Percentiles rank a stretch among this genome's conserved stretches.
Evolutionary conservation across 345 rosid species (phyloP).

Genomic region (Nephelium lappaceum): DNA sequence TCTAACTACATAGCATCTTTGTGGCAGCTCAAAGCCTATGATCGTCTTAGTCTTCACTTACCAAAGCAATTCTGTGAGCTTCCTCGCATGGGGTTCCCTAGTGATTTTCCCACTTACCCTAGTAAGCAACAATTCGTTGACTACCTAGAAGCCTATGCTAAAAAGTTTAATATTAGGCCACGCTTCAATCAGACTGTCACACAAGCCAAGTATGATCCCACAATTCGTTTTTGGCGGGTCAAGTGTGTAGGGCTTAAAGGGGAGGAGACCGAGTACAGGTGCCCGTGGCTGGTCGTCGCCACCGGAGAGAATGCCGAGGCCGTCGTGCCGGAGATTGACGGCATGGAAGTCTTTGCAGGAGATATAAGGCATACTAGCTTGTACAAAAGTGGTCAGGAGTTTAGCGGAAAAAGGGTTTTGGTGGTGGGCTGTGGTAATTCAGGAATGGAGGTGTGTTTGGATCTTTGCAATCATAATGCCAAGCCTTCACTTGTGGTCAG

Average conservation of each 20-base stretch:
- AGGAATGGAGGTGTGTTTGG: slow-evolving; percentile 98
- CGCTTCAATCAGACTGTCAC: slow-evolving; percentile 55
- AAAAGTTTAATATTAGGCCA: slow-evolving; percentile 48
- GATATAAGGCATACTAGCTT: slow-evolving; percentile 62
- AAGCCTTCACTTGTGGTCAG: slow-evolving; percentile 84
- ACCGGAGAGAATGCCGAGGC: slow-evolving; percentile 97
- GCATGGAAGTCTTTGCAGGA: slow-evolving; percentile 60
- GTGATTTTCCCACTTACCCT: slow-evolving; percentile 66
- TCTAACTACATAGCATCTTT: slow-evolving; percentile 76
- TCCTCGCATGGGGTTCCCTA: slow-evolving; percentile 65
- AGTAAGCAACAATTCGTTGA: slow-evolving; percentile 68
- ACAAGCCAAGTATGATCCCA: slow-evolving; percentile 52
- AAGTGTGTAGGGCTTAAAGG: slow-evolving; percentile 36
- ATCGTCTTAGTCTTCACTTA: slow-evolving; percentile 78
- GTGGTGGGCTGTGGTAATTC: slow-evolving; percentile 98
- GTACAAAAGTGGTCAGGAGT: slow-evolving; percentile 68
- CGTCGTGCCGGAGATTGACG: slow-evolving; percentile 70
- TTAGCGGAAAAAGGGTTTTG: slow-evolving; percentile 66
- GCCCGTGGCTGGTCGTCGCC: slow-evolving; percentile 84
- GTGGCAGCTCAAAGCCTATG: slow-evolving; percentile 80
- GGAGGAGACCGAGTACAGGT: slow-evolving; percentile 47
- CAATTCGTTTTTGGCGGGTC: slow-evolving; percentile 60
- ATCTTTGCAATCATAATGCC: slow-evolving; percentile 80
- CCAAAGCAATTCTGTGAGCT: slow-evolving; percentile 86
- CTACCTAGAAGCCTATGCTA: slow-evolving; percentile 59